Base-by-base conservation (phyloP, 129 eudicot species). In the Lactuca sativa region DNA sequence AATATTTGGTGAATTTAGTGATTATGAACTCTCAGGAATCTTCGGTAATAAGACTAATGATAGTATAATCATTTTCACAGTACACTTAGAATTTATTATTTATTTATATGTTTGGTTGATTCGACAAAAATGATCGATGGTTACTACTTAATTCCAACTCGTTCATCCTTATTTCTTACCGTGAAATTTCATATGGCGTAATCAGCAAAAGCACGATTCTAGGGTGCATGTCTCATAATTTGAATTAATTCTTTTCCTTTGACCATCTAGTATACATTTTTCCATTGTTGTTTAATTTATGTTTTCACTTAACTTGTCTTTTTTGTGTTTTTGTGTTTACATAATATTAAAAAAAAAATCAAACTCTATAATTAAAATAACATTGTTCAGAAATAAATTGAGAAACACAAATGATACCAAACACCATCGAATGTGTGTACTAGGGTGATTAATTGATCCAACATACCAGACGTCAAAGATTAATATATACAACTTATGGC, bases 1-100 rank as follows among this genome's bases (percentile, higher is more conserved):
- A 52, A 61, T 76, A 76, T 76, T 69, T 75, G 64, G 41, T 62
- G 75, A 76, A 76, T 75, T 52, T 76, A 62, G 71, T 69, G 81
- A 76, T 76, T 69, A 69, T 62, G 75, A 69, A 69, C 51, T 31
- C 58, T 76, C 75, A 61, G 25, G 57, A 55, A 71, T 59, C 67
- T 57, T 70, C 4, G 25, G 44, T 17, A 43, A 70, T 30, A 18
- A 37, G 49, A 56, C 12, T 3, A 58, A 41, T 57, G 16, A 9
- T 41, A 8, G 2, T 56, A 56, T 55, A 12, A 69, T 56, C n/a
- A 54, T 54, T 30, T 38, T 43, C 14, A 57, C 37, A 57, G 58
- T 17, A 53, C 56, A 53, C 3, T 15, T 53, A 6, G 30, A 53
- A 3, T 5, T 15, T 13, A 15, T n/a, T 16, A 16, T 6, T 51